A percentile compares a stretch with the other conserved stretches of the same genome.
phyloP scores from a whole-genome alignment of 2,329 filamentous ascomycete genomes.

The Exophiala viscosa region DNA sequence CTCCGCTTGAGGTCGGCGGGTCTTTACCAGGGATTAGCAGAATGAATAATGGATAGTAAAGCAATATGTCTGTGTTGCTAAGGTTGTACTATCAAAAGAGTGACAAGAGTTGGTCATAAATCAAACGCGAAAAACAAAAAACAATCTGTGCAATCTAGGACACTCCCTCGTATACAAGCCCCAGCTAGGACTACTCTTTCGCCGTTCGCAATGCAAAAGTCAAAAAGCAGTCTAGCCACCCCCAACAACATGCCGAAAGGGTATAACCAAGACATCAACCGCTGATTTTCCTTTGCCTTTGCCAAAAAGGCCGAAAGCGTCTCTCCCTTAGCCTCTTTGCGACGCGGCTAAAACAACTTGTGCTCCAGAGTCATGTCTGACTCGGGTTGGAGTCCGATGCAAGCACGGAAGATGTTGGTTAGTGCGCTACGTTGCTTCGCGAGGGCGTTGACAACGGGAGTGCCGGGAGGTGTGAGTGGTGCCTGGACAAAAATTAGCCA shows the following conservation, averaged over 20 bases:
- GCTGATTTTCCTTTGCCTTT: background rate
- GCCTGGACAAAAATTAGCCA: slow-evolving; percentile 55
- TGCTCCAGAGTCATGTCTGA: slow-evolving; percentile 99
- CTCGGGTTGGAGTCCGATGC: slow-evolving; percentile 93
- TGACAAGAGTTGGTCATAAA: slow-evolving; percentile 4
- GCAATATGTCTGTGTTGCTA: slow-evolving; percentile 10
- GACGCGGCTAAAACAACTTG: slow-evolving; percentile 66
- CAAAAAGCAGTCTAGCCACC: slow-evolving; percentile 25
- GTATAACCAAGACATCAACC: background rate
- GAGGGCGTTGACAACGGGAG: slow-evolving; percentile 90
- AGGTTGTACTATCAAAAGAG: slow-evolving; percentile 15
- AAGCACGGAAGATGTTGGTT: slow-evolving; percentile 98
- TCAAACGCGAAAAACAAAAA: slow-evolving; percentile 1
- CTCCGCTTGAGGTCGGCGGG: too few relatives aligned
- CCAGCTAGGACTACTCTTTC: slow-evolving; percentile 1
- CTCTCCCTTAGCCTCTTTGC: slow-evolving; percentile 2
- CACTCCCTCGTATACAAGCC: background rate
- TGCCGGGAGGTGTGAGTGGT: slow-evolving; percentile 87
- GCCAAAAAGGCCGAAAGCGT: slow-evolving; percentile 9
- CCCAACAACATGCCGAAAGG: slow-evolving; percentile 14
- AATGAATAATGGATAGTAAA: background rate
- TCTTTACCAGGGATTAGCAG: too few relatives aligned
- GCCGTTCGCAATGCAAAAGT: slow-evolving; percentile 21
- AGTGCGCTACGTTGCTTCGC: slow-evolving; percentile 92
- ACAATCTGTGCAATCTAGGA: slow-evolving; percentile 17